Conservation (phyloP, 164 flowering plant genomes). For the Cinnamomum chago region DNA sequence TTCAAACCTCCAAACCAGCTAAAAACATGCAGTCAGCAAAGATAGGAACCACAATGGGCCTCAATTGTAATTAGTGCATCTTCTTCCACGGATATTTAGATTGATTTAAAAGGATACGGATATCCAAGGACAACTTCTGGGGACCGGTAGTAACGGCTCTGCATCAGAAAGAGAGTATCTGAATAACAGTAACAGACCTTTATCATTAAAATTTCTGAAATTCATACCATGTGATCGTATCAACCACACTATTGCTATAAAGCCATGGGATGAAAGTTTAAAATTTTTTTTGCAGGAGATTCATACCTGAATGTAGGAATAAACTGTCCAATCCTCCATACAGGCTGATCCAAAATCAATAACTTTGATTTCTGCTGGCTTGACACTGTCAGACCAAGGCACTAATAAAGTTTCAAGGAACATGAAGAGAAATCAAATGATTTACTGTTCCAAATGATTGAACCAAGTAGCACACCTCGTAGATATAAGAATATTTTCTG, state of each 20-base stretch:
- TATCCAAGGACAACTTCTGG: conserved; percentile 99
- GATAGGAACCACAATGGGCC: neutral
- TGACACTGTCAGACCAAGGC: conserved; percentile 46
- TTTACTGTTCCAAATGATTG: neutral
- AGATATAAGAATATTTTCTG: conserved; percentile 95
- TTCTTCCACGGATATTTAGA: neutral
- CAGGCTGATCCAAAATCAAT: conserved; percentile 99
- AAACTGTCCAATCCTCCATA: conserved; percentile 92
- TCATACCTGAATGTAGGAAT: conserved; percentile 92
- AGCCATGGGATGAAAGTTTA: neutral
- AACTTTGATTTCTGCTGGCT: conserved; percentile 82
- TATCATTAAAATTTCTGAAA: neutral
- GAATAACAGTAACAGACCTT: neutral
- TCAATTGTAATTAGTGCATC: neutral
- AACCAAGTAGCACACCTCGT: conserved; percentile 51
- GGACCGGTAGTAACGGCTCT: conserved; percentile 98
- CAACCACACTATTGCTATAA: neutral
- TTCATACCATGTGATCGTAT: neutral
- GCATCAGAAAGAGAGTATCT: conserved; percentile 29
- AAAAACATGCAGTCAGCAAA: neutral
- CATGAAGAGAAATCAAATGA: conserved; percentile 6
- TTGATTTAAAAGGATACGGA: conserved; percentile 73
- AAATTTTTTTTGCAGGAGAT: conserved; percentile 9
- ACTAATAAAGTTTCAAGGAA: conserved; percentile 17
- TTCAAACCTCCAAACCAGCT: too few species aligned